Conservation (phyloP, 192 early-diverging fungal species). For the Spizellomyces punctatus region DNA sequence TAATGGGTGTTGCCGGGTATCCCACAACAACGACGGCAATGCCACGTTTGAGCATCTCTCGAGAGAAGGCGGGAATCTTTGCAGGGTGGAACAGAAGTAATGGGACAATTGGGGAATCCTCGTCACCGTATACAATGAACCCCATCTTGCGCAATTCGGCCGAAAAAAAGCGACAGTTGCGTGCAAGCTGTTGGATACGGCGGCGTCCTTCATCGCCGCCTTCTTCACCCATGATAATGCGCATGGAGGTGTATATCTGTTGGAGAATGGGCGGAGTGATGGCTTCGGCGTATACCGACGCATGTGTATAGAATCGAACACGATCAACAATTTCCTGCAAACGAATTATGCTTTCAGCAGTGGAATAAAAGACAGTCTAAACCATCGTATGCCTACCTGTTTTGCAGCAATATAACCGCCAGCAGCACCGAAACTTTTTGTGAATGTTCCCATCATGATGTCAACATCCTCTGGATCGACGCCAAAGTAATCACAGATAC, state of each 20-base stretch:
- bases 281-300: slow-evolving; percentile 88
- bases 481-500: slow-evolving; percentile 95
- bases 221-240: slow-evolving; percentile 93
- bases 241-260: slow-evolving; percentile 87
- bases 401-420: slow-evolving; percentile 91
- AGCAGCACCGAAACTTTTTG: slow-evolving; percentile 96
- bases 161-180: slow-evolving; percentile 85
- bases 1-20: slow-evolving; percentile 97
- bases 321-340: slow-evolving; percentile 70
- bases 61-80: slow-evolving; percentile 96
- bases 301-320: slow-evolving; percentile 76
- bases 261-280: slow-evolving; percentile 83
- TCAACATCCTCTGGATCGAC: slow-evolving; percentile 89
- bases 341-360: too few relatives aligned
- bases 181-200: slow-evolving; percentile 81
- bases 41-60: slow-evolving; percentile 84
- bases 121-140: slow-evolving; percentile 90
- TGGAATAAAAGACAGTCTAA: not conserved
- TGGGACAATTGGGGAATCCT: slow-evolving; percentile 88
- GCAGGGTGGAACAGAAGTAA: slow-evolving; percentile 91
- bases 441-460: slow-evolving; percentile 97
- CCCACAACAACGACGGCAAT: slow-evolving; percentile 97
- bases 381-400: slow-evolving; percentile 32
- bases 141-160: slow-evolving; percentile 81
- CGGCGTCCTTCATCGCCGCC: slow-evolving; percentile 79